phyloP scores from a whole-genome alignment of 2,329 filamentous ascomycete genomes.

The Metarhizium rileyi region DNA sequence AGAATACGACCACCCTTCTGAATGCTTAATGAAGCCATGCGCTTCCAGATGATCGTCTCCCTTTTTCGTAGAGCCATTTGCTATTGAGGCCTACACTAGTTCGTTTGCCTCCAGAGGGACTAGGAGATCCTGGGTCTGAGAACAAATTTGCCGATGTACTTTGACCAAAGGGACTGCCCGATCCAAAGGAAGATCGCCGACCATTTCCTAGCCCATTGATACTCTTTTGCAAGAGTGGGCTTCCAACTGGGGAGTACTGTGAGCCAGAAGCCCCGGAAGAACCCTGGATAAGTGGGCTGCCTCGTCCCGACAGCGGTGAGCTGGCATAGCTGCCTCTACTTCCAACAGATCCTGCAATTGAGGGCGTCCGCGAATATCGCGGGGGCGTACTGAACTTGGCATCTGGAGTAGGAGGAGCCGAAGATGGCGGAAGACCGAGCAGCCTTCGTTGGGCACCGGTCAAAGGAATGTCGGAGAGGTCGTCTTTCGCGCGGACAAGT shows the following conservation, averaged over 20 bases:
- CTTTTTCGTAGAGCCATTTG: slow-evolving; percentile 91
- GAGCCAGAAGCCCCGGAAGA: slow-evolving; percentile 30
- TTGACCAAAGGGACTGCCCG: slow-evolving; percentile 40
- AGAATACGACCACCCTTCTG: slow-evolving; percentile 1
- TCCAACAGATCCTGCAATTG: slow-evolving; percentile 50
- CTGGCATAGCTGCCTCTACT: slow-evolving; percentile 46
- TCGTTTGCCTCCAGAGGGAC: slow-evolving; percentile 54
- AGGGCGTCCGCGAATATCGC: slow-evolving; percentile 69
- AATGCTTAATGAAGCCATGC: slow-evolving; percentile 24
- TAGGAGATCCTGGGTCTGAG: slow-evolving; percentile 58
- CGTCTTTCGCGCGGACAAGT: slow-evolving; percentile 61
- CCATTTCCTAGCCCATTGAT: slow-evolving; percentile 41
- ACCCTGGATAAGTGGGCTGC: slow-evolving; percentile 34
- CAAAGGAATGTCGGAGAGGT: slow-evolving; percentile 79
- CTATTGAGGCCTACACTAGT: slow-evolving; percentile 74
- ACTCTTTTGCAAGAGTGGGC: slow-evolving; percentile 59
- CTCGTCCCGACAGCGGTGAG: slow-evolving; percentile 49
- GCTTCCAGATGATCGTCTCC: slow-evolving; percentile 44
- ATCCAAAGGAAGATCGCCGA: slow-evolving; percentile 53
- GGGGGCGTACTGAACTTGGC: slow-evolving; percentile 72
- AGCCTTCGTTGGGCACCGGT: slow-evolving; percentile 67
- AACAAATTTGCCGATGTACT: slow-evolving; percentile 39
- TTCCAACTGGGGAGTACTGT: slow-evolving; percentile 35
- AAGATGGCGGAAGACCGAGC: slow-evolving; percentile 66
- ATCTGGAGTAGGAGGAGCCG: slow-evolving; percentile 54